Evolutionary conservation across 805 yeast species (phyloP), one percentile per base, ranked within the genome.

Genomic region (Blastobotrys robertii): DNA sequence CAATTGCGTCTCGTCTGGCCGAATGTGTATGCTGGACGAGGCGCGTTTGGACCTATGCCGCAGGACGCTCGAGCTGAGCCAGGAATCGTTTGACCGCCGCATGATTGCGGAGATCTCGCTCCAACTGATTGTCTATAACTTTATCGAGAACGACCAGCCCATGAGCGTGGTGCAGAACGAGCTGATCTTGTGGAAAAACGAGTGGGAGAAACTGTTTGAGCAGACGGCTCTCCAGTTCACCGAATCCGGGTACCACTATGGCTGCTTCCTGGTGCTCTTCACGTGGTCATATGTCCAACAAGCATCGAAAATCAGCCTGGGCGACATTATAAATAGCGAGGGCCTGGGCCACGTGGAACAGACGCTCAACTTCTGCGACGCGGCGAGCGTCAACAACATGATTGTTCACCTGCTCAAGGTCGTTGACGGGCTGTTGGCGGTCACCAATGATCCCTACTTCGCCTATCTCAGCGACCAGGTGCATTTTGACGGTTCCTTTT

Each of bases 41-140:
- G 64, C 72, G 16, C 64, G 85, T 33, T 57, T 80, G 36, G 76
- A 74, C 45, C 72, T 74, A 45, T 77, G 84, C 47, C 68, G 77
- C 8, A 69, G 75, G 14, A 72, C 81, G 1, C 62, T 79, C 39
- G 74, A 77, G 33, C 59, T 76, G 32, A 67, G 78, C 3, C 66
- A 74, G 30, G 75, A 87, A 2, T 80, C 87, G 4, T 84, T 83
- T 57, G 94, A 84, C 56, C 85, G 84, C n/a, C 63, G 92, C 45
- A 81, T 84, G 76, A 79, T 82, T 6, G 79, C 86, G 34, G 94
- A 84, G 58, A 76, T 81, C 40, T 73, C 78, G 13, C 67, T 81
- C 8, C 75, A 79, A 42, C 57, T 74, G 12, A 68, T 76, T 9
- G 67, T 79, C 0, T 81, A 81, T 60, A 73, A 73, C 44, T 80